Base-by-base conservation (phyloP, 768 basidiomycete species). In the Favolaschia claudopus region DNA sequence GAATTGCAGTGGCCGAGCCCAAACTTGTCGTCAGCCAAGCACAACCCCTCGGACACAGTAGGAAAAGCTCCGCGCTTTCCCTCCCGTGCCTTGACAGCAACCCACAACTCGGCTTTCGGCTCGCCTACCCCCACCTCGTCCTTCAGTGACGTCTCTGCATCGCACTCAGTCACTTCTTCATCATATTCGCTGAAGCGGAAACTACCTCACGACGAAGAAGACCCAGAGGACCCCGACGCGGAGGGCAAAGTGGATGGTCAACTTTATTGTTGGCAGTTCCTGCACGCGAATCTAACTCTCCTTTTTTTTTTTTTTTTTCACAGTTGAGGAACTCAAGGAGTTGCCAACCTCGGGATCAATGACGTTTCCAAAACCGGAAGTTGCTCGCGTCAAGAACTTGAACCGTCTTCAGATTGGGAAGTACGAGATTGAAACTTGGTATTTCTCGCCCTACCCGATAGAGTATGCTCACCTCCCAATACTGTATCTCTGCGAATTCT, bases 391-490 rank as follows among this genome's bases (percentile, higher is more conserved):
- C 69, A 99, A 99, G 82, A 99, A 99, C 73, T 83, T 99, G 66
- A 97, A 99, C 74, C 89, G 92, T 58, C 84, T 99, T 27, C 95
- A 96, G 73, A 99, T 99, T 61, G 97, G 97, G 55, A 88, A 86
- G 72, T 89, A 97, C 79, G 94, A 97, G 77, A 93, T 99, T 65
- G 97, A 99, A 67, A 91, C 97, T n/a, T 99, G 97, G 97, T 99
- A 99, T 76, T 99, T 99, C 82, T 95, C 93, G 69, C 97, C 97
- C 22, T 99, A 99, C 78, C 97, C 97, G 13, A 91, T 93, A 77
- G 97, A 99, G 78, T 99, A 93, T 78, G 95, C 97, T 39, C 93
- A 99, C 75, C 86, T 96, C 25, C 95, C 96, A 19, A 79, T 96
- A 60, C 84, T 99, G 40, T 99, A 96, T 82, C 88, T 99, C 71